Conservation (phyloP, 169 alveolate species). For the Cryptosporidium xiaoi region DNA sequence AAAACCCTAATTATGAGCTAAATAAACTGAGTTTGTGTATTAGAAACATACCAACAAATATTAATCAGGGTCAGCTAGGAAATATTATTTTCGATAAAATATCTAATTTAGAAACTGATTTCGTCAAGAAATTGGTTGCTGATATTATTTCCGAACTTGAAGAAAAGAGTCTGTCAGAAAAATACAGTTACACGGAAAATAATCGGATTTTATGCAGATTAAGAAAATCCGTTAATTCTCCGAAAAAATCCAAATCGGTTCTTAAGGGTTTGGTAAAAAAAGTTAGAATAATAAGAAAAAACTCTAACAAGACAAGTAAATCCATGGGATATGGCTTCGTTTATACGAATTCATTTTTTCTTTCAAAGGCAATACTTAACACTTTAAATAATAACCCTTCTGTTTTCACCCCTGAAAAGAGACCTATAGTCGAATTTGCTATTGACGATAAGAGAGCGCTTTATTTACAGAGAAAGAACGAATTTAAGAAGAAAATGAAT, state of each 20-base stretch:
- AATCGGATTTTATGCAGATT: not conserved
- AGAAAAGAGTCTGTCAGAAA: not conserved
- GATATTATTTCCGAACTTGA: slow-evolving; percentile 31
- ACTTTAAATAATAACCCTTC: slow-evolving; percentile 44
- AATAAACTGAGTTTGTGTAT: slow-evolving; percentile 52
- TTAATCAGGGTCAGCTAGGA: slow-evolving; percentile 6
- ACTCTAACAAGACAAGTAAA: slow-evolving; percentile 4
- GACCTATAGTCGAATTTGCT: slow-evolving; percentile 74
- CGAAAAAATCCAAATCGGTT: slow-evolving; percentile 8
- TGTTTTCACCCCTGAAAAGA: slow-evolving; percentile 25
- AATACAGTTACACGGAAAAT: not conserved
- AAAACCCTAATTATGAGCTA: slow-evolving; percentile 38
- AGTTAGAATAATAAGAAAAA: slow-evolving; percentile 45
- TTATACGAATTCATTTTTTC: slow-evolving; percentile 10
- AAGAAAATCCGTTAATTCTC: not conserved
- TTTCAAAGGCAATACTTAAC: not conserved
- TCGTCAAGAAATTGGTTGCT: not conserved
- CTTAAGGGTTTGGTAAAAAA: slow-evolving; percentile 14
- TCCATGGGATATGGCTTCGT: slow-evolving; percentile 56
- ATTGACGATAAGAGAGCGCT: slow-evolving; percentile 60
- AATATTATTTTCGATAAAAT: slow-evolving; percentile 7
- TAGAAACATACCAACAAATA: slow-evolving; percentile 44
- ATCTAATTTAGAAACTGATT: not conserved
- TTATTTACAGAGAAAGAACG: slow-evolving; percentile 11
- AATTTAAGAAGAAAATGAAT: not conserved